Percentiles rank a stretch among this genome's conserved stretches.
phyloP scores from a whole-genome alignment of 2,329 filamentous ascomycete species.

The Beauveria australis region DNA sequence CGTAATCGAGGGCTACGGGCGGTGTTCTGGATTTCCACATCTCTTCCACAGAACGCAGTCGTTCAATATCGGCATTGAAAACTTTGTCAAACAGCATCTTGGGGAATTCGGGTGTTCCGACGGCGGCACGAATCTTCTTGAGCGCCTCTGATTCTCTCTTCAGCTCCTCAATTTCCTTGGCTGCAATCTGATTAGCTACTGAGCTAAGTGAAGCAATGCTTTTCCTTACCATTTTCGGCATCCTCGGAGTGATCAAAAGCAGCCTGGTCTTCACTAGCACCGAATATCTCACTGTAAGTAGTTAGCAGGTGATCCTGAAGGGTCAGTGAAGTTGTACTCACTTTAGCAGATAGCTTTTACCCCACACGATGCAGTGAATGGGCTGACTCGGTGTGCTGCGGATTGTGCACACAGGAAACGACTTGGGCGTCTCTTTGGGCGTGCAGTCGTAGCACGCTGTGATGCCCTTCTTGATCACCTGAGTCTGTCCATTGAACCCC shows the following conservation, averaged over 20 bases:
- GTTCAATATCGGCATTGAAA: constrained; percentile 74
- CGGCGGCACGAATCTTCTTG: constrained; percentile 71
- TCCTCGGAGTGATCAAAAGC: constrained; percentile 73
- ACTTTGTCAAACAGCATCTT: constrained; percentile 87
- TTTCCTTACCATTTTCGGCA: constrained; percentile 59
- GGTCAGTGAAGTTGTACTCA: constrained; percentile 19
- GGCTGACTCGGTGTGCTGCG: constrained; percentile 91
- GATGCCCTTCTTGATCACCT: constrained; percentile 85
- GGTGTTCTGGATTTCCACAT: constrained; percentile 86
- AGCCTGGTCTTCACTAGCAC: constrained; percentile 78
- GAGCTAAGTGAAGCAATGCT: constrained; percentile 11
- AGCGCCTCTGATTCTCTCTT: constrained; percentile 76
- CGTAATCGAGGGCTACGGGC: constrained; percentile 66
- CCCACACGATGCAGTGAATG: constrained; percentile 99
- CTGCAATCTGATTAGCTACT: constrained; percentile 20
- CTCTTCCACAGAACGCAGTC: constrained; percentile 78
- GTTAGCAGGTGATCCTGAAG: neutral
- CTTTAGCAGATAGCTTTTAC: constrained; percentile 89
- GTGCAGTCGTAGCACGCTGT: constrained; percentile 97
- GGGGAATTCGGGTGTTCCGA: constrained; percentile 70
- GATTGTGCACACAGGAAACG: constrained; percentile 94
- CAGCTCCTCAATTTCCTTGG: constrained; percentile 79
- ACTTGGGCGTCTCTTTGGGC: constrained; percentile 81
- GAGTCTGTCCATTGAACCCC: constrained; percentile 94
- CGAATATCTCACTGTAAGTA: constrained; percentile 64